A percentile compares a stretch with the other conserved stretches of the same genome.
phyloP scores from a whole-genome alignment of 441 rosid genomes.

The Gossypium gossypioides region DNA sequence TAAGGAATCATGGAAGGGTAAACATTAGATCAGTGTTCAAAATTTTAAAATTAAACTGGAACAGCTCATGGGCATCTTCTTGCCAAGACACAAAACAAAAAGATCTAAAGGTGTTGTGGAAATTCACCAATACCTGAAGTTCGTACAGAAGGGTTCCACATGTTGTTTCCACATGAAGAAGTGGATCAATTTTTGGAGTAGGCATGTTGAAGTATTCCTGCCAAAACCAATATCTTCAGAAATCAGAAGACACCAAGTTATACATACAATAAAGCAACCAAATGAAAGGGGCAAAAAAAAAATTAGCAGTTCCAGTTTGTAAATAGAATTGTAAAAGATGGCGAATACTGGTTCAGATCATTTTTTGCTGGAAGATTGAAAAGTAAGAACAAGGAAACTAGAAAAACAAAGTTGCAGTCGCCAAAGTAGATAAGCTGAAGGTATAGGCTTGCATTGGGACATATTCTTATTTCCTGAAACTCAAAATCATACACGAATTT shows the following conservation, averaged over 20 bases:
- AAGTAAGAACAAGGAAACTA: neutral
- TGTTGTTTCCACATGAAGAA: slow-evolving; percentile 60
- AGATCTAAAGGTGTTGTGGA: neutral
- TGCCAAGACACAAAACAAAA: neutral
- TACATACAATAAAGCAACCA: neutral
- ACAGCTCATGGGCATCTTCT: neutral
- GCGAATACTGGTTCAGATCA: neutral
- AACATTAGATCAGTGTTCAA: neutral
- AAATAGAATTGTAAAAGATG: neutral
- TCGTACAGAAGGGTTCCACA: slow-evolving; percentile 63
- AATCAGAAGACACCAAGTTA: neutral
- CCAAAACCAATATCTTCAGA: slow-evolving; percentile 1
- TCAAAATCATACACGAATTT: neutral
- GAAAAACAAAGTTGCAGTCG: neutral
- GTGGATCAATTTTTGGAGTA: slow-evolving; percentile 29
- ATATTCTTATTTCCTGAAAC: neutral
- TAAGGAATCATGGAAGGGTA: slow-evolving; percentile 14
- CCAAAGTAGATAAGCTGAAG: neutral
- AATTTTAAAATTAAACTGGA: neutral
- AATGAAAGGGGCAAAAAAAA: neutral
- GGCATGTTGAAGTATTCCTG: slow-evolving; percentile 36
- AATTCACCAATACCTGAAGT: slow-evolving; percentile 29
- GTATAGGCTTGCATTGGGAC: neutral
- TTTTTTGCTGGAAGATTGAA: neutral
- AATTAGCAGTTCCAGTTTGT: neutral